Conservation (phyloP, 2,329 filamentous ascomycete species). For the Penicillium occitanis region DNA sequence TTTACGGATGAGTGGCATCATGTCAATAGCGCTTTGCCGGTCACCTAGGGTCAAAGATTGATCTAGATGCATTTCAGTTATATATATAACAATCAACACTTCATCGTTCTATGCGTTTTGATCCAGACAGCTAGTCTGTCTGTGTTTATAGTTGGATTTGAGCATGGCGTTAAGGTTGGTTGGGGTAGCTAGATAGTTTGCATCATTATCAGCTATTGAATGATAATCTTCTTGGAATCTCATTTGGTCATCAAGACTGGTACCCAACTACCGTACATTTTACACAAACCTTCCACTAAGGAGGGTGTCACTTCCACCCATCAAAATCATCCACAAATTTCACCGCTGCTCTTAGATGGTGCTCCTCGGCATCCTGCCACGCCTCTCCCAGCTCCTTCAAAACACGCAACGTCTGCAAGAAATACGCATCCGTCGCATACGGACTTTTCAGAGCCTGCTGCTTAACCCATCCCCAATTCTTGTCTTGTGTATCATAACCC, state of each 20-base stretch:
- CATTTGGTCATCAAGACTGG: background rate
- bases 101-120: background rate
- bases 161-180: too few species aligned
- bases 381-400: slow-evolving; percentile 35
- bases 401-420: slow-evolving; percentile 76
- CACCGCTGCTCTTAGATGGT: slow-evolving; percentile 52
- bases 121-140: too few species aligned
- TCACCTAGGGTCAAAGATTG: background rate
- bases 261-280: background rate
- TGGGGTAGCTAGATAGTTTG: too few species aligned
- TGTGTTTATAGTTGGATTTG: too few species aligned
- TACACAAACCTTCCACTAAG: background rate
- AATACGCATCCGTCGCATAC: slow-evolving; percentile 74
- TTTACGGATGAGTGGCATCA: slow-evolving; percentile 22
- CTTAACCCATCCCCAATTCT: slow-evolving; percentile 75
- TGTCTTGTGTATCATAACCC: slow-evolving; percentile 59
- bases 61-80: too few species aligned
- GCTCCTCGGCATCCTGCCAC: slow-evolving; percentile 47
- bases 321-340: slow-evolving; percentile 53
- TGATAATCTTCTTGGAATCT: background rate
- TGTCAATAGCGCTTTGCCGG: slow-evolving; percentile 5
- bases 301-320: slow-evolving; percentile 43
- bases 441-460: slow-evolving; percentile 67
- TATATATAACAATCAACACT: too few species aligned
- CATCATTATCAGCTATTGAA: background rate